Evolutionary conservation across 805 yeast species (phyloP).

Genomic region (Metschnikowia continentalis): DNA sequence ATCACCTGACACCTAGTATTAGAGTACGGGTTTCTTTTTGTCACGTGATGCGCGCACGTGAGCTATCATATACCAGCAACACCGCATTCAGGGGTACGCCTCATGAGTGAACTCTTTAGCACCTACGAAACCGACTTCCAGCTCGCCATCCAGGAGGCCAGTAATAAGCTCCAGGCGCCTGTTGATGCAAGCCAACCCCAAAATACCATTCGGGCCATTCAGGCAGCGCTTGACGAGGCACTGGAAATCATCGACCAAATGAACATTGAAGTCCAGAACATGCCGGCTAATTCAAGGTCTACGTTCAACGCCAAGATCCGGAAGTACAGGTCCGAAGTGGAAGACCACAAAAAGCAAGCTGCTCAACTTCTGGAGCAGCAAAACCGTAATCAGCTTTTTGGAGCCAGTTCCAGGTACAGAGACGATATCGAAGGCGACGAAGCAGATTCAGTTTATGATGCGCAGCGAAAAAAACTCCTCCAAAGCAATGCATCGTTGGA

Average conservation of each 20-base stretch:
- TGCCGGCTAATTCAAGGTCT: slow-evolving; percentile 72
- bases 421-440: slow-evolving; percentile 26
- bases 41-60: not conserved
- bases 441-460: slow-evolving; percentile 33
- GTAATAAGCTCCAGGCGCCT: slow-evolving; percentile 52
- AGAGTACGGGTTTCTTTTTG: no score
- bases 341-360: slow-evolving; percentile 51
- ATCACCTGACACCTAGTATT: no score
- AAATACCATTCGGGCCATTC: slow-evolving; percentile 54
- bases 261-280: slow-evolving; percentile 77
- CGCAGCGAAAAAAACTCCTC: slow-evolving; percentile 78
- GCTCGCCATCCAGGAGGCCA: slow-evolving; percentile 65
- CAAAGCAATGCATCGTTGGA: slow-evolving; percentile 77
- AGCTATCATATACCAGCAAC: not conserved
- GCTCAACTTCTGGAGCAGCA: slow-evolving; percentile 61
- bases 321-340: slow-evolving; percentile 58
- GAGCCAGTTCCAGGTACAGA: slow-evolving; percentile 36
- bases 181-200: slow-evolving; percentile 48
- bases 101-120: slow-evolving; percentile 51
- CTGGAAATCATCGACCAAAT: slow-evolving; percentile 80
- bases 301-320: slow-evolving; percentile 72
- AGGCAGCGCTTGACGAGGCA: slow-evolving; percentile 72
- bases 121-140: slow-evolving; percentile 71
- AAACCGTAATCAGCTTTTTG: slow-evolving; percentile 72
- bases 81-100: not conserved